Evolutionary conservation across 176 grass and related monocot species (phyloP), one percentile per base, ranked within the genome.

Genomic region (Oropetium thomaeum): DNA sequence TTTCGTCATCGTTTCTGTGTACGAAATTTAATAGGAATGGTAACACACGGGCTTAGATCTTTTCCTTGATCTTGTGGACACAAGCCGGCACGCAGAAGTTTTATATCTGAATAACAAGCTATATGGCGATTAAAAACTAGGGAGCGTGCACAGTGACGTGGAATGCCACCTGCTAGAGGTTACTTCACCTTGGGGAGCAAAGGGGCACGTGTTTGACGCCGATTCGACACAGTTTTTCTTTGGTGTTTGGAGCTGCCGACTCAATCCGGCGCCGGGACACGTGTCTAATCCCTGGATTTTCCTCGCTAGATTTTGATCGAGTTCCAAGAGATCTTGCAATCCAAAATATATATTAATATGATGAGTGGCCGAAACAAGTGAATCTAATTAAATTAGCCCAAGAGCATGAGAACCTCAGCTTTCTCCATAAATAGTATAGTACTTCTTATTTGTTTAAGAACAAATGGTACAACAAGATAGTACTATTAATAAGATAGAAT

Each of bases 81-180:
- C 66, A n/a, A n/a, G n/a, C n/a, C 25, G 19, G 20, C 62, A 29
- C 60, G 14, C n/a, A n/a, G n/a, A n/a, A n/a, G n/a, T n/a, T 42
- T 54, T 48, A 6, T 48, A 17, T 48, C 19, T 48, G 4, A 48
- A 48, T 22, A 52, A 52, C 78, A 71, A 41, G 35, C n/a, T n/a
- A n/a, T n/a, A n/a, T n/a, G n/a, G 71, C 6, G 55, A 70, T 64
- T 86, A 86, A 57, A 86, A 57, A 81, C 8, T 76, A 76, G 4
- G 8, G 30, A 28, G 10, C 62, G 19, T 60, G 30, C 30, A 14
- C 0, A 38, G 25, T 82, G 78, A 82, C 84, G 84, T 65, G 58
- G 71, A 20, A n/a, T 10, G 66, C 65, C 78, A 77, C 65, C 72
- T 57, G 22, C 53, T 71, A 44, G 42, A 44, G 47, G 57, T 77